Base-by-base conservation (phyloP, 169 alveolate species). In the Eimeria tenella region DNA sequence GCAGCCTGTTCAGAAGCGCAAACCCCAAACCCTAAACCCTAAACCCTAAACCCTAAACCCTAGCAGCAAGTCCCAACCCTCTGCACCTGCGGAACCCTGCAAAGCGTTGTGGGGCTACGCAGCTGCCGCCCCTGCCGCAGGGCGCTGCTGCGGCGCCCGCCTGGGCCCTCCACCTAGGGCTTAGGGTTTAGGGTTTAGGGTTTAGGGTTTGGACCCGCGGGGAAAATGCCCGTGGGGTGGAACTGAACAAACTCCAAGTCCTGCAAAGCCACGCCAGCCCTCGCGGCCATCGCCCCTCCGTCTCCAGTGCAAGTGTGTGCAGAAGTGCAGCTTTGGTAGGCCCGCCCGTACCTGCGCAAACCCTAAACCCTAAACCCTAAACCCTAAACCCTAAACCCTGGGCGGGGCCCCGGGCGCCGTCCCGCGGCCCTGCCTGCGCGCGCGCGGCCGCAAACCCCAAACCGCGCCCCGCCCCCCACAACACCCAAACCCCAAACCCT, bases 231-330 rank as follows among this genome's bases (percentile, higher is more conserved):
- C 21, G 99, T 99, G 21, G 99, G 99, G 97, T 99, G 99, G 97
- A 99, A 98, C 96, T 99, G 99, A 19, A 99, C 99, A 96, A 99
- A 98, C 96, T 99, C 99, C 96, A 98, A 95, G 96, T 99, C 99
- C 95, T 99, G 99, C 82, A 98, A 95, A 13, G 99, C 99, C 77
- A 99, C 94, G 17, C 99, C 99, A 56, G 99, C 99, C 73, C 99
- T 97, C 52, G 99, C 96, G 17, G 88, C 96, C 97, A 97, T 94
- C 86, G 97, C 99, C 81, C 98, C 98, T 10, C 99, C 99, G 94
- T 98, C 99, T 1, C 99, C 99, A 25, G 99, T 98, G 95, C 99
- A 99, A 68, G 99, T 99, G 97, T 99, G 99, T 10, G 99, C 99
- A 49, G 99, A 97, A 4, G 99, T 99, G 95, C 99, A 99, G 86